Percentiles rank a stretch among this genome's conserved stretches.
Evolutionary conservation across 1,139 yeast species (phyloP).

Genomic region (Geotrichum aggregatum): DNA sequence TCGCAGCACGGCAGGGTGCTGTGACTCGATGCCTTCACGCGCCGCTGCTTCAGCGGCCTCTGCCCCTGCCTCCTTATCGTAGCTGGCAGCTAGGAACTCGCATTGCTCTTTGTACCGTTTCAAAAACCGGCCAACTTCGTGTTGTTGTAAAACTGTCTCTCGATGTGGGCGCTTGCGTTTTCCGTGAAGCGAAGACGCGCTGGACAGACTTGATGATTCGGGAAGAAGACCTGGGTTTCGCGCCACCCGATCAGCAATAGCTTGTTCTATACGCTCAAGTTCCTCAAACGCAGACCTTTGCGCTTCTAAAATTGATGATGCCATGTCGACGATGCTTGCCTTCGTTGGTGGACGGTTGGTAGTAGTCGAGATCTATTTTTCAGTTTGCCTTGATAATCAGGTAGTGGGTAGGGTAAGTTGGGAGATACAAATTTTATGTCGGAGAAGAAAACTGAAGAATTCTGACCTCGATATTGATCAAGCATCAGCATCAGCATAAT

Average conservation of each 20-base stretch:
- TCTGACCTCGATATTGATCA: background rate
- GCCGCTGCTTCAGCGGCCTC: slow-evolving; percentile 23
- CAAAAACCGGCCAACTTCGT: slow-evolving; percentile 58
- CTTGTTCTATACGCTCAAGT: slow-evolving; percentile 54
- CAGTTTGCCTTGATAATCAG: no score
- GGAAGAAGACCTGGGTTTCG: slow-evolving; percentile 50
- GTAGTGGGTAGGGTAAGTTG: slow-evolving; percentile 13
- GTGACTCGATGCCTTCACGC: slow-evolving; percentile 1
- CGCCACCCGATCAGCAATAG: slow-evolving; percentile 48
- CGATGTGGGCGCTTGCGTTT: slow-evolving; percentile 41
- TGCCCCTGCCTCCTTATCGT: slow-evolving; percentile 1
- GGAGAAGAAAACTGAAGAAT: slow-evolving; percentile 7
- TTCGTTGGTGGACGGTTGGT: no score
- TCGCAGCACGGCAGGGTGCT: slow-evolving; percentile 22
- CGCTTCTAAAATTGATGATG: slow-evolving; percentile 35
- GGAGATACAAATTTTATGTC: slow-evolving; percentile 5
- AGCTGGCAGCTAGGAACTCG: slow-evolving; percentile 26
- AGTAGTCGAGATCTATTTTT: no score
- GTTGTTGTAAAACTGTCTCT: slow-evolving; percentile 57
- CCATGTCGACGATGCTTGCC: slow-evolving; percentile 5
- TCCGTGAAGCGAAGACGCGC: slow-evolving; percentile 30
- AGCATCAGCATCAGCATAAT: slow-evolving; percentile 18
- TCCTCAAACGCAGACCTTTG: slow-evolving; percentile 47
- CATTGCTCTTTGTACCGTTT: slow-evolving; percentile 47
- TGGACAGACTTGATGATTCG: slow-evolving; percentile 27